Base-by-base conservation (phyloP, 192 early-diverging fungal genomes). In the Phycomyces blakesleeanus region DNA sequence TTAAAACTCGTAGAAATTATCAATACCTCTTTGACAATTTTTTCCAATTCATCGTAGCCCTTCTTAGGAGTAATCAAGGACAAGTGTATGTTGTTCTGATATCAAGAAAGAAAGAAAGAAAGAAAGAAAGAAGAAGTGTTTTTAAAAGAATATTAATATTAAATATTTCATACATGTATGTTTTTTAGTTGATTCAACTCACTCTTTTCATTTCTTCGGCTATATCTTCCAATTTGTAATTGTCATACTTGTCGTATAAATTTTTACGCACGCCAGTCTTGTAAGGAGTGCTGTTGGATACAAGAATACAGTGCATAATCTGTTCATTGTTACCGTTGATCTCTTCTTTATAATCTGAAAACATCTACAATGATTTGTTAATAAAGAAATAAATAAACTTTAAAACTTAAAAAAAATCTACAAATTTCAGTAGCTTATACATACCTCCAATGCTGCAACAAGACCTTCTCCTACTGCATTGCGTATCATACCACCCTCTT, bases 381-480 rank as follows among this genome's bases (percentile, higher is more conserved):
- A 34, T n/a, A 54, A 22, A n/a, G n/a, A 41, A 18, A 42, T 24
- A 22, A 9, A 29, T 53, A 14, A 34, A 34, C 14, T 26, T 16
- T 14, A 52, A 12, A 61, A 9, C 3, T 2, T 1, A 54, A 52
- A 55, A 7, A 34, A 34, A 7, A 34, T 27, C 44, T 14, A 60
- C 40, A 1, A 29, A 26, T 54, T 15, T 24, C 3, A 53, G 40
- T 20, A 26, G n/a, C 3, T 20, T 16, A 27, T 49, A 21, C 42
- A 42, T 74, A 84, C 81, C 74, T 87, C 86, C 26, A 87, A 61
- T 8, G 83, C 86, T 18, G 78, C 81, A 16, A 84, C 84, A 16
- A 87, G 66, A 10, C 86, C 86, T 51, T 87, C 86, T 15, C 72
- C 72, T 11, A 85, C 79, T 10, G 86, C 86, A 69, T 88, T 83